Percentiles rank a stretch among this genome's conserved stretches.
Evolutionary conservation across 2,329 filamentous ascomycete species (phyloP).

Genomic region (Venturia nashicola): DNA sequence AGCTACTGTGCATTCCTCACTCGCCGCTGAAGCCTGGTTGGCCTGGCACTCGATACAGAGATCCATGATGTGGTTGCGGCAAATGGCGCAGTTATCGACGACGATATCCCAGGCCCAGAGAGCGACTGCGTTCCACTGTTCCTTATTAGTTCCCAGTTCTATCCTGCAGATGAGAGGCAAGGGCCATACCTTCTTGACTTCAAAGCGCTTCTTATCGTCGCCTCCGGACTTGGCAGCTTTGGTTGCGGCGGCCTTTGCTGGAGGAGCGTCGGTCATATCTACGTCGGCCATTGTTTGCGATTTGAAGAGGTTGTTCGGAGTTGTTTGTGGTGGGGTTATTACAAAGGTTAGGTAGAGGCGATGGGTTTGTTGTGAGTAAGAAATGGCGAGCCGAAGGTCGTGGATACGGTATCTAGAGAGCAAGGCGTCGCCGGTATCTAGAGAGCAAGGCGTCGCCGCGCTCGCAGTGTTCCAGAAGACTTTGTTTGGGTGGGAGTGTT

Average conservation of each 20-base stretch:
- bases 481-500: background rate
- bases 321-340: constrained; percentile 15
- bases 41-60: constrained; percentile 98
- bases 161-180: background rate
- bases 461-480: background rate
- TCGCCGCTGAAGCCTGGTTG: constrained; percentile 93
- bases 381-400: background rate
- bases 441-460: background rate
- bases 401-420: background rate
- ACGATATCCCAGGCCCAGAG: constrained; percentile 99
- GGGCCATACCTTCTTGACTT: constrained; percentile 89
- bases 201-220: constrained; percentile 86
- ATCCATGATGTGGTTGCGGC: constrained; percentile 99
- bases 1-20: constrained; percentile 94
- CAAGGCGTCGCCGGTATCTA: background rate
- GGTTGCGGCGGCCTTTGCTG: constrained; percentile 37
- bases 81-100: constrained; percentile 98
- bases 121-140: constrained; percentile 93
- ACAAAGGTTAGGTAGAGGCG: background rate
- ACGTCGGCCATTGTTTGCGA: constrained; percentile 71
- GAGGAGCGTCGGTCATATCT: constrained; percentile 81
- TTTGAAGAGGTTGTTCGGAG: constrained; percentile 13
- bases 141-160: background rate
- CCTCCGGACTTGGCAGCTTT: constrained; percentile 36
- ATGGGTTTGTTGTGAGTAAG: background rate